phyloP scores from a whole-genome alignment of 1,284 basidiomycete species.

The Cryptococcus wingfieldii region DNA sequence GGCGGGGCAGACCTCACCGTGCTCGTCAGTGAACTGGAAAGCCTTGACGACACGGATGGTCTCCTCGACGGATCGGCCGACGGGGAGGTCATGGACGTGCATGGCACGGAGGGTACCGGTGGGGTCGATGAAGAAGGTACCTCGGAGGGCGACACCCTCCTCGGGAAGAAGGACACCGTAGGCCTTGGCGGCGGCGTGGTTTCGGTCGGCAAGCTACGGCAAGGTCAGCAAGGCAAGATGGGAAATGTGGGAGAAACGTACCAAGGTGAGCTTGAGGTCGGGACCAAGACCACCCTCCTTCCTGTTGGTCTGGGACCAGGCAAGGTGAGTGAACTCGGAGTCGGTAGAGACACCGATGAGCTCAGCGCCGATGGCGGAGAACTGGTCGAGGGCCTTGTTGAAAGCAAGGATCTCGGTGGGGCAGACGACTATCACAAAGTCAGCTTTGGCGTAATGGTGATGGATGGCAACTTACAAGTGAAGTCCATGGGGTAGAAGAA shows the following conservation, averaged over 20 bases:
- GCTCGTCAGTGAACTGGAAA: constrained; percentile 71
- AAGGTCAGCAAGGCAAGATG: neutral
- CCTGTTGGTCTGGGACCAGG: constrained; percentile 74
- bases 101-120: constrained; percentile 64
- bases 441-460: constrained; percentile 50
- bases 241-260: constrained; percentile 7
- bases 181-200: constrained; percentile 54
- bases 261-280: constrained; percentile 57
- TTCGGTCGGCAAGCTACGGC: constrained; percentile 48
- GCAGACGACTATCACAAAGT: constrained; percentile 61
- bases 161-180: constrained; percentile 84
- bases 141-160: constrained; percentile 76
- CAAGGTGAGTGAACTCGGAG: constrained; percentile 80
- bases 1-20: constrained; percentile 85
- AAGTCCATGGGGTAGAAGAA: constrained; percentile 70
- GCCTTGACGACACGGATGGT: constrained; percentile 82
- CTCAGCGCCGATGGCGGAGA: constrained; percentile 66
- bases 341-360: constrained; percentile 79
- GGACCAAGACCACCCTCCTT: constrained; percentile 83
- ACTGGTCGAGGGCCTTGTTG: constrained; percentile 72
- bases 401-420: constrained; percentile 90
- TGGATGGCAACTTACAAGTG: constrained; percentile 13
- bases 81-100: constrained; percentile 75
- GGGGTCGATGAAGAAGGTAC: constrained; percentile 84
- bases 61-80: constrained; percentile 85